Base-by-base conservation (phyloP, 768 basidiomycete species). In the Chlorophyllum brunneum region DNA sequence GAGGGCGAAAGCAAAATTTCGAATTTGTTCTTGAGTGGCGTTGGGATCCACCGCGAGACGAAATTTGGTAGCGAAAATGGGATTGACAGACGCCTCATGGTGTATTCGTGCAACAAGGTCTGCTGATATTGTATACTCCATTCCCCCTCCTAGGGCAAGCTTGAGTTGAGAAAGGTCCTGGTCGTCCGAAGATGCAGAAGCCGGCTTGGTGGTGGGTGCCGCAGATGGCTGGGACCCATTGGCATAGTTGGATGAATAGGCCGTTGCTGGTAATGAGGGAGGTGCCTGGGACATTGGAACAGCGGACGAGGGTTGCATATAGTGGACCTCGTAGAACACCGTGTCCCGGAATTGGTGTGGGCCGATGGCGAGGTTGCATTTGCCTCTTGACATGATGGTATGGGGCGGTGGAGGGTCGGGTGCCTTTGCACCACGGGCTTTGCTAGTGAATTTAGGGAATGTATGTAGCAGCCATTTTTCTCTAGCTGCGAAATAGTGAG, bases 311-410 rank as follows among this genome's bases (percentile, higher is more conserved):
- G 58, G 47, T 42, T 60, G 67, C 16, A 82, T 73, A 65, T 90
- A 91, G 61, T 83, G 78, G 7, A 86, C 85, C 67, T 92, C 87
- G 56, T 82, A 89, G 54, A 92, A 71, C 0, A 77, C 71, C 0
- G 88, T 89, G 20, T 83, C 80, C 29, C 71, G 61, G 59, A 92
- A 92, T 23, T 73, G 68, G 64, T 89, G 88, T 11, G 90, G 90
- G 4, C 89, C 90, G 27, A 92, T 80, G 58, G 81, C 75, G 31
- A 93, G 65, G 49, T 85, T 80, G 63, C 83, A 91, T 61, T 73
- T 80, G 39, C 87, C 88, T 30, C 84, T 74, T 27, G 73, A 73
- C 57, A 81, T 80, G 49, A 83, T 78, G 1, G 79, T 83, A 61
- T 89, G 86, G 0, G 85, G 81, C 2, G 85, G 85, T 34, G 81